Base-by-base conservation (phyloP, 2,329 filamentous ascomycete species). In the Exutisphaerella laricina region DNA sequence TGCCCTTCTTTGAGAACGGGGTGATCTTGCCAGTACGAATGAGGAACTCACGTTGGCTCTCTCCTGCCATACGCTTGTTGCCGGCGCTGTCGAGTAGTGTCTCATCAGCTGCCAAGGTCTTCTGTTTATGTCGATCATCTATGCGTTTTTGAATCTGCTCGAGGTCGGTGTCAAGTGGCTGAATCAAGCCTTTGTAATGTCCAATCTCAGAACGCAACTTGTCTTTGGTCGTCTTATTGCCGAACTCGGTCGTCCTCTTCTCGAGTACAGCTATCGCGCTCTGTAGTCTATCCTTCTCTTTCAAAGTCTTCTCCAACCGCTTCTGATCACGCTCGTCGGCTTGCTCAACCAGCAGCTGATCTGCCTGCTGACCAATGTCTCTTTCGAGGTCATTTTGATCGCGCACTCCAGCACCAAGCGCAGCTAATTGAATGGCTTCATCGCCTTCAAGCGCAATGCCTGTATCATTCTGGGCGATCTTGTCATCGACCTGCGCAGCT, bases 11-110 rank as follows among this genome's bases (percentile, higher is more conserved):
- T 5, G 88, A 85, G 59, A 98, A 98, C 0, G 92, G 92, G 0
- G 92, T 98, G 54, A 98, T 97, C 67, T 97, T 97, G 48, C 92
- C 92, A 0, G 90, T 98, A 20, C 92, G 81, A 36, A 98, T 92
- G 34, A 98, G 76, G 61, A 85, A 98, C 34, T 95, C 89, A 38
- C 89, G 79, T 48, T 87, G 81, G 17, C 78, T 88, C 68, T 97
- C 92, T 47, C 85, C 85, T 1, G 85, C 80, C 43, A 90, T 67
- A 41, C 78, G 79, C 45, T 75, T 73, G 39, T 75, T 79, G 20
- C 74, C 75, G 4, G 66, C 57, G 18, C 71, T 67, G 39, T 70
- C 66, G 10, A 61, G 58, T 22, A 70, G 65, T 14, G 66, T 61
- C 21, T 64, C 66, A 1, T 50, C 52, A 5, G 66, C 55, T 7